Evolutionary conservation across 2,329 filamentous ascomycete species (phyloP).

Genomic region (Colletotrichum scovillei): DNA sequence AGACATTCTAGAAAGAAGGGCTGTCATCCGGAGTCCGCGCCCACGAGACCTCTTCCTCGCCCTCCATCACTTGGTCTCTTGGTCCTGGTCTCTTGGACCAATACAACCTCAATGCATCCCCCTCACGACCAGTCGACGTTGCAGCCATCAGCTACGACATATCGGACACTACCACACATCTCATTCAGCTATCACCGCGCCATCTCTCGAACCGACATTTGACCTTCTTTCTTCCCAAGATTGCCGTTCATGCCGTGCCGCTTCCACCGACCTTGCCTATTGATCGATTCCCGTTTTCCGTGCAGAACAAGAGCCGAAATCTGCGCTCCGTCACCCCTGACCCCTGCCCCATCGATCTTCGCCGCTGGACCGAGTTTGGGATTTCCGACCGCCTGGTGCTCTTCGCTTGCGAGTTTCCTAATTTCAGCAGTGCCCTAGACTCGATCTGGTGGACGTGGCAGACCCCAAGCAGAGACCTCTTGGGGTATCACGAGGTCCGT

Average conservation of each 20-base stretch:
- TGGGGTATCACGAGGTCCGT: constrained; percentile 5
- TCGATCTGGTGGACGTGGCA: constrained; percentile 13
- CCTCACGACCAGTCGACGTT: not conserved
- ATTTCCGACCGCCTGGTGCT: constrained; percentile 22
- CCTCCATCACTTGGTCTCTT: not conserved
- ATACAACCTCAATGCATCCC: not conserved
- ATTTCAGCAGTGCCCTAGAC: not conserved
- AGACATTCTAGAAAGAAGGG: constrained; percentile 9
- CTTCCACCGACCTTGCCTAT: not conserved
- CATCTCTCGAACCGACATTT: not conserved
- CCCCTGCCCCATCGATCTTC: constrained; percentile 14
- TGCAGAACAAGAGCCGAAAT: constrained; percentile 29
- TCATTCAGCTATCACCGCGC: not conserved
- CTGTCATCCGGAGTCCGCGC: not conserved
- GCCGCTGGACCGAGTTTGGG: constrained; percentile 15
- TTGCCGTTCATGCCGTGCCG: constrained; percentile 4
- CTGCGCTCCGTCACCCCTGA: constrained; percentile 13
- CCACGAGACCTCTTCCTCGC: not conserved
- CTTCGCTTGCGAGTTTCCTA: constrained; percentile 10
- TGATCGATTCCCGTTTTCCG: constrained; percentile 1
- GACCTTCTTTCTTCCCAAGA: not conserved
- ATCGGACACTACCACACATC: not conserved
- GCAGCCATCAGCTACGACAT: not conserved
- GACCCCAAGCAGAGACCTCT: not conserved
- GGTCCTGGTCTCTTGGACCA: not conserved